phyloP scores from a whole-genome alignment of 225 moss, liverwort and hornwort genomes.

The Sphagnum tenellum region DNA sequence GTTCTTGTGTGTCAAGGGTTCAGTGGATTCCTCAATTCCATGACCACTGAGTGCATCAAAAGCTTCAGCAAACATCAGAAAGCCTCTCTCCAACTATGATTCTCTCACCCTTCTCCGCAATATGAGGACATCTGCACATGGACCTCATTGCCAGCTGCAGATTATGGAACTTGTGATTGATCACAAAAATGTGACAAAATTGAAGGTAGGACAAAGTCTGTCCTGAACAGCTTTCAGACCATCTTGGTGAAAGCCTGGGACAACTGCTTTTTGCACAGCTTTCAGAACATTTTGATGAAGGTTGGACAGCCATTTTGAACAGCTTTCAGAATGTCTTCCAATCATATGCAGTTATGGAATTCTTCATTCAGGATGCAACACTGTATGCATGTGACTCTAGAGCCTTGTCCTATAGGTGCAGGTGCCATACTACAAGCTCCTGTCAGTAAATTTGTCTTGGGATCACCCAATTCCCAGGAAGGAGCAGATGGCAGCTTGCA shows the following conservation, averaged over 20 bases:
- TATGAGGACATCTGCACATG: too few relatives aligned
- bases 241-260: neutral
- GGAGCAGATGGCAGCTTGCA: constrained; percentile 96
- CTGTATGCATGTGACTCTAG: constrained; percentile 66
- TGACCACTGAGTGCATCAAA: constrained; percentile 43
- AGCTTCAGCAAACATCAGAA: neutral
- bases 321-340: neutral
- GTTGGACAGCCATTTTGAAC: neutral
- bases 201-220: neutral
- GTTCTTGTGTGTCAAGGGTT: constrained; percentile 62
- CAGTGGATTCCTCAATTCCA: constrained; percentile 63
- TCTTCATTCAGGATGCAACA: constrained; percentile 47
- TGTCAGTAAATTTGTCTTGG: constrained; percentile 76
- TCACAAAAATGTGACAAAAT: too few relatives aligned
- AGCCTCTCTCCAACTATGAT: too few relatives aligned
- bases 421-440: constrained; percentile 93
- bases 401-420: constrained; percentile 97
- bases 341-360: neutral
- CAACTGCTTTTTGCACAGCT: too few relatives aligned
- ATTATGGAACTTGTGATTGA: too few relatives aligned
- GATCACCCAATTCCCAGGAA: constrained; percentile 67
- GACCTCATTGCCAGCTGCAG: too few relatives aligned
- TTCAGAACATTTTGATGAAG: too few relatives aligned
- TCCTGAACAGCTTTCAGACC: neutral
- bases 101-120: too few relatives aligned